Base-by-base conservation (phyloP, 768 basidiomycete genomes). In the Udeniomyces megalosporus region DNA sequence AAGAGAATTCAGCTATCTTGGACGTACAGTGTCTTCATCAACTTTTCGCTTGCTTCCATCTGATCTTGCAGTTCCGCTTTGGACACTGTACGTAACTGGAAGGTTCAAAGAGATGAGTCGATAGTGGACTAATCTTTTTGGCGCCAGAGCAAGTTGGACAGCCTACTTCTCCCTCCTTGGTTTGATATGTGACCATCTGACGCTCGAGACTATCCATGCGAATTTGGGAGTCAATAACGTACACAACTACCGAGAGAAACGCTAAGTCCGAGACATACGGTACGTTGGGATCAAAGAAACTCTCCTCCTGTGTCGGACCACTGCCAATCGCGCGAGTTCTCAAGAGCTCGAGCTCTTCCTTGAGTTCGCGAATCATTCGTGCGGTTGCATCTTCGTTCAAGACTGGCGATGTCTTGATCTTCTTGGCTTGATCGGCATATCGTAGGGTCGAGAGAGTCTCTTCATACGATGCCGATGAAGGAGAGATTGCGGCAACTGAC, bases 381-480 rank as follows among this genome's bases (percentile, higher is more conserved):
- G 93, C 93, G 70, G 96, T 99, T 34, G 95, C 95, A 80, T 99
- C 95, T 77, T 99, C 95, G 76, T 99, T 99, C 67, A 99, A 88
- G 62, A 97, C 83, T 17, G 95, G 93, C 77, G 96, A 93, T 76
- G 96, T 99, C 83, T 92, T 96, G 76, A 99, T 99, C 84, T 93
- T 93, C 84, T 99, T 99, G 35, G 93, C 92, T 62, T 77, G 89
- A 78, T 95, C 91, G 68, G 95, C 95, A 75, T 99, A 97, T 5
- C 95, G 86, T 62, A 99, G 77, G 2, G 93, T 97, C 75, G 89
- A 69, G 35, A 57, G 50, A 17, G 55, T 58, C 34, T 58, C 56
- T 10, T 63, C 55, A 48, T 63, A 51, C 56, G 61, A 7, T 7
- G 15, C 31, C 2, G 32, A 52, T 3, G 31, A 34, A 6, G 20